Evolutionary conservation across 306 rosid genomes (phyloP).

Genomic region (Alnus glutinosa): DNA sequence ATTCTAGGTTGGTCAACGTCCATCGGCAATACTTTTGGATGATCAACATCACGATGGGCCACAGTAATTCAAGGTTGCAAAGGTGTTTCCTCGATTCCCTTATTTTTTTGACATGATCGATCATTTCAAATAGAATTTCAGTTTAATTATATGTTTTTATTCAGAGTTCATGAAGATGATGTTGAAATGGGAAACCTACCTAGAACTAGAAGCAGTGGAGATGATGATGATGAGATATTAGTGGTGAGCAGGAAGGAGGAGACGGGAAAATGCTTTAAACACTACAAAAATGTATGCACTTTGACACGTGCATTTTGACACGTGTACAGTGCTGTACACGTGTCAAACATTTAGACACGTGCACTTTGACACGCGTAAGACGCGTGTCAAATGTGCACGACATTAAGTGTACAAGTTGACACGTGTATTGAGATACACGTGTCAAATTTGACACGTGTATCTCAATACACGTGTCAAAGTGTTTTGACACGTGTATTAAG

Average conservation of each 20-base stretch:
- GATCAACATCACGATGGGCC: not conserved
- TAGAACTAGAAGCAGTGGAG: not conserved
- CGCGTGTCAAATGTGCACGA: too few relatives aligned
- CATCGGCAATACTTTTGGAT: not conserved
- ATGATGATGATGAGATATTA: constrained; percentile 11
- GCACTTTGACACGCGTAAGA: too few relatives aligned
- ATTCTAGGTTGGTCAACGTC: too few relatives aligned
- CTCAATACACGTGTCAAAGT: too few relatives aligned
- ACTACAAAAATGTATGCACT: too few relatives aligned
- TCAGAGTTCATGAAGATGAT: constrained; percentile 47
- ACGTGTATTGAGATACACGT: too few relatives aligned
- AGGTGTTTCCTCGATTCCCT: constrained; percentile 43
- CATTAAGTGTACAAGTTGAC: too few relatives aligned
- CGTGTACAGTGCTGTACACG: too few relatives aligned
- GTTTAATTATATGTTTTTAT: not conserved
- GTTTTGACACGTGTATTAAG: too few relatives aligned
- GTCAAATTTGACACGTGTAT: too few relatives aligned
- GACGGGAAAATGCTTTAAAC: constrained; percentile 39
- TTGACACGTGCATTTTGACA: too few relatives aligned
- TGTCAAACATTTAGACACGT: too few relatives aligned
- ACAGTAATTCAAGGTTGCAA: constrained; percentile 54
- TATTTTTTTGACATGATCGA: not conserved
- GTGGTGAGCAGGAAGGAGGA: not conserved
- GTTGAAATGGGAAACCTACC: constrained; percentile 28
- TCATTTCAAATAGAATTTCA: not conserved